phyloP scores from a whole-genome alignment of 2,329 filamentous ascomycete species.

The Macrophomina tecta region DNA sequence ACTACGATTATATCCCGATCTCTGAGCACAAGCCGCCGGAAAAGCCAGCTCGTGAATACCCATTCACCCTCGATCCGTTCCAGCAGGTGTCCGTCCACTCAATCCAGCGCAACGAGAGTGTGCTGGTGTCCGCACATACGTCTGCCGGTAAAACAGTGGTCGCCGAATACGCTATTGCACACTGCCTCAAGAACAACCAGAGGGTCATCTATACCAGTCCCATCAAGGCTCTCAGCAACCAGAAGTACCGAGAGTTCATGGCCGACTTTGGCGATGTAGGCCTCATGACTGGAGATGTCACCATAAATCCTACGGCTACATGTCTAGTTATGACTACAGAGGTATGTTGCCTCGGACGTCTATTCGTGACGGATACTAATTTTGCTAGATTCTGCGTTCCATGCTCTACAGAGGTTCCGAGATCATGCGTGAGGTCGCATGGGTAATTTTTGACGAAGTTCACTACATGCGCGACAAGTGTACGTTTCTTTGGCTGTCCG shows the following conservation, averaged over 20 bases:
- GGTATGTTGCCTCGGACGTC: neutral
- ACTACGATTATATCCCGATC: slow-evolving; percentile 94
- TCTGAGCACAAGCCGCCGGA: slow-evolving; percentile 91
- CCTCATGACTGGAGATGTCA: slow-evolving; percentile 98
- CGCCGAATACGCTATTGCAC: slow-evolving; percentile 96
- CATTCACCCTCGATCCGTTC: slow-evolving; percentile 95
- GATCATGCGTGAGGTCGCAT: slow-evolving; percentile 98
- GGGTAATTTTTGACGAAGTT: slow-evolving; percentile 98
- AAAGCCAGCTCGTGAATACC: slow-evolving; percentile 81
- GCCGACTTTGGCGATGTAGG: slow-evolving; percentile 96
- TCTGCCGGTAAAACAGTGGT: slow-evolving; percentile 98
- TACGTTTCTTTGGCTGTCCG: slow-evolving; percentile 32
- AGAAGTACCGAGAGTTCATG: slow-evolving; percentile 96
- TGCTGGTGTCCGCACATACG: slow-evolving; percentile 95
- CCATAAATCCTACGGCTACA: slow-evolving; percentile 97
- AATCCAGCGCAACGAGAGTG: slow-evolving; percentile 94
- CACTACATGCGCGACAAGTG: slow-evolving; percentile 96
- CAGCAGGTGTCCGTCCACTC: slow-evolving; percentile 93
- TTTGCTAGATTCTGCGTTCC: slow-evolving; percentile 78
- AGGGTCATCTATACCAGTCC: slow-evolving; percentile 99
- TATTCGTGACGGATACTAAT: neutral
- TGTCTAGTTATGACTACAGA: slow-evolving; percentile 99
- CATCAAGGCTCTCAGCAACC: slow-evolving; percentile 98
- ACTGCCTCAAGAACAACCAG: slow-evolving; percentile 96
- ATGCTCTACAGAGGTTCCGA: slow-evolving; percentile 98